Conservation (phyloP, 371 early-diverging fungal genomes). For the Globomyces sp. region DNA sequence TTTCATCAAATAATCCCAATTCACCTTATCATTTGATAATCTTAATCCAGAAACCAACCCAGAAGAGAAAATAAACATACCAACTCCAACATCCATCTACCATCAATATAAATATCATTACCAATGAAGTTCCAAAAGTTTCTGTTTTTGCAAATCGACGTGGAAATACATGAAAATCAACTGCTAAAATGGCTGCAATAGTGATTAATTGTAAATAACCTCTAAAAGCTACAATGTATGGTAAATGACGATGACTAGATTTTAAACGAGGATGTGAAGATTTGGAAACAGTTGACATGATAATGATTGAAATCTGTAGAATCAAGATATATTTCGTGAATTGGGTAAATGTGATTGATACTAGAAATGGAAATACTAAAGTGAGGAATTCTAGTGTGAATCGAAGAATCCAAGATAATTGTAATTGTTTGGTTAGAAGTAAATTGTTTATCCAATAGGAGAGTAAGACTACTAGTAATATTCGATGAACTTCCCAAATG, state of each 20-base stretch:
- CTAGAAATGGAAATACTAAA: constrained; percentile 25
- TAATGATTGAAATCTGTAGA: neutral
- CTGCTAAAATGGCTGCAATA: constrained; percentile 73
- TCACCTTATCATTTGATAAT: constrained; percentile 19
- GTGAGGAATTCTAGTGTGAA: constrained; percentile 20
- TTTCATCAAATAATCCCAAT: constrained; percentile 15
- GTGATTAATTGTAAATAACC: constrained; percentile 66
- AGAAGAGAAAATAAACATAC: constrained; percentile 77
- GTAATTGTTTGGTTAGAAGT: constrained; percentile 12
- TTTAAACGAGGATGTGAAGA: neutral
- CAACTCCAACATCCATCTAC: constrained; percentile 69
- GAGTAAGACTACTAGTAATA: constrained; percentile 45
- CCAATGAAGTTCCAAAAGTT: constrained; percentile 82
- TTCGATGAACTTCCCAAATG: constrained; percentile 50
- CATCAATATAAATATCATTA: too few species aligned
- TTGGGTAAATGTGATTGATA: constrained; percentile 22
- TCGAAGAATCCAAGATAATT: too few species aligned
- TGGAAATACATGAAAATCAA: constrained; percentile 94
- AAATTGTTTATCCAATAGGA: constrained; percentile 52
- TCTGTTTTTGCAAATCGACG: constrained; percentile 90
- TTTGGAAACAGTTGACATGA: neutral
- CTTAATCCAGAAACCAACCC: constrained; percentile 69
- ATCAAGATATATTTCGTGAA: constrained; percentile 3
- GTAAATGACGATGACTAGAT: constrained; percentile 1
- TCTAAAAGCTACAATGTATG: constrained; percentile 63